phyloP scores from a whole-genome alignment of 306 rosid species.

The Sicyos baderoa region DNA sequence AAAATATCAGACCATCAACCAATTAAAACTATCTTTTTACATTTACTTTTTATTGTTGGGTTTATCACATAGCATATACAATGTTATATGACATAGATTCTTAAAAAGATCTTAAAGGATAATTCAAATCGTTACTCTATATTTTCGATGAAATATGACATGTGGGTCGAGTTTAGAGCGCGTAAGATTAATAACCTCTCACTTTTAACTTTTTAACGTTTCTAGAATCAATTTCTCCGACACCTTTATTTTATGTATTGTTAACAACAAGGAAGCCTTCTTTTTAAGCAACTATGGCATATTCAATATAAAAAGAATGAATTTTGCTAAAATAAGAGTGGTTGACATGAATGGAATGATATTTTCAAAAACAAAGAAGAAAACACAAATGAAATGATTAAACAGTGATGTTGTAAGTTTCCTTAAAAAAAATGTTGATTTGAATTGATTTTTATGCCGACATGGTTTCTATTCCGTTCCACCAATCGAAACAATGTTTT shows the following conservation, averaged over 20 bases:
- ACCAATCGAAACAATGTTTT: neutral
- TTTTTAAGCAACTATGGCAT: neutral
- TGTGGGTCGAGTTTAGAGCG: neutral
- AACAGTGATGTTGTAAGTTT: neutral
- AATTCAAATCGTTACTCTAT: neutral
- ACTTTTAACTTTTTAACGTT: neutral
- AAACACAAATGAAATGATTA: constrained; percentile 8
- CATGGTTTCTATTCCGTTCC: neutral
- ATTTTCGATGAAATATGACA: neutral
- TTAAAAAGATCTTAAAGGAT: neutral
- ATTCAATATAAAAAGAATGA: neutral
- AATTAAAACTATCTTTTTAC: too few species aligned
- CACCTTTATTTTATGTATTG: neutral
- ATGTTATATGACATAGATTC: neutral
- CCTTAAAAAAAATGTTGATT: neutral
- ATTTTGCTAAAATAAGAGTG: neutral
- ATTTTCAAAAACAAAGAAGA: too few species aligned
- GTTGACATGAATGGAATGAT: neutral
- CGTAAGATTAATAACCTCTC: neutral
- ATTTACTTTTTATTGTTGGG: too few species aligned
- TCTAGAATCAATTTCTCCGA: neutral
- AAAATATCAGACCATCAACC: too few species aligned
- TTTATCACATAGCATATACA: too few species aligned
- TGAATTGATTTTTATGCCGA: neutral
- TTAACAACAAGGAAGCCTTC: neutral